phyloP scores from a whole-genome alignment of 1,139 yeast species.

The Scheffersomyces segobiensis region DNA sequence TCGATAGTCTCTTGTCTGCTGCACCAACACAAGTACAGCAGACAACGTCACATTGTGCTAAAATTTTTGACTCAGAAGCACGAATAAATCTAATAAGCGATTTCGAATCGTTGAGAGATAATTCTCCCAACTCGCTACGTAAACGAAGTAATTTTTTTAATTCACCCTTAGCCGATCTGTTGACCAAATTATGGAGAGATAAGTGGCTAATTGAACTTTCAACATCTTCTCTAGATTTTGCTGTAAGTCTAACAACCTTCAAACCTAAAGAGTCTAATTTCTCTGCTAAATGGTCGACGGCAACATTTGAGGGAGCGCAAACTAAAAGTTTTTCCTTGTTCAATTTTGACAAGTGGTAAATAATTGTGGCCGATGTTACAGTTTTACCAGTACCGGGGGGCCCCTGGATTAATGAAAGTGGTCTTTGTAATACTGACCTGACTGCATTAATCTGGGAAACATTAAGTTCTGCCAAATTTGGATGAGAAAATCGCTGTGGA shows the following conservation, averaged over 20 bases:
- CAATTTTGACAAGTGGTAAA: constrained; percentile 68
- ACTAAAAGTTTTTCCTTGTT: constrained; percentile 66
- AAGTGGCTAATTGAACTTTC: constrained; percentile 58
- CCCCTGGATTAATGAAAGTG: constrained; percentile 87
- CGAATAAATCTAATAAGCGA: constrained; percentile 42
- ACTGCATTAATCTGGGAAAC: constrained; percentile 81
- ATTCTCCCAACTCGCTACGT: constrained; percentile 70
- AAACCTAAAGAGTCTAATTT: constrained; percentile 69
- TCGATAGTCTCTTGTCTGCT: constrained; percentile 64
- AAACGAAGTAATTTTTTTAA: constrained; percentile 59
- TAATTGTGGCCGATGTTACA: constrained; percentile 87
- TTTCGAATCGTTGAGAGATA: constrained; percentile 55
- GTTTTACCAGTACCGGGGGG: constrained; percentile 99
- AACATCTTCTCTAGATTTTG: constrained; percentile 80
- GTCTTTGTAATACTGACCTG: constrained; percentile 65
- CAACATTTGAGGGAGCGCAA: constrained; percentile 95
- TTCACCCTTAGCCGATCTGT: constrained; percentile 49
- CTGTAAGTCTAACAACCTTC: constrained; percentile 73
- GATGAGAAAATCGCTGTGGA: constrained; percentile 65
- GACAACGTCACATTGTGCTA: constrained; percentile 72
- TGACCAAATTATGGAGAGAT: constrained; percentile 53
- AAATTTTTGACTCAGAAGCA: constrained; percentile 48
- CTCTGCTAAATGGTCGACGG: constrained; percentile 86
- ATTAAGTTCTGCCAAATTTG: constrained; percentile 70
- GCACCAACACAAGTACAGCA: constrained; percentile 95